Evolutionary conservation across 176 grass and related monocot species (phyloP), one percentile per base, ranked within the genome.

Genomic region (Secale cereale): DNA sequence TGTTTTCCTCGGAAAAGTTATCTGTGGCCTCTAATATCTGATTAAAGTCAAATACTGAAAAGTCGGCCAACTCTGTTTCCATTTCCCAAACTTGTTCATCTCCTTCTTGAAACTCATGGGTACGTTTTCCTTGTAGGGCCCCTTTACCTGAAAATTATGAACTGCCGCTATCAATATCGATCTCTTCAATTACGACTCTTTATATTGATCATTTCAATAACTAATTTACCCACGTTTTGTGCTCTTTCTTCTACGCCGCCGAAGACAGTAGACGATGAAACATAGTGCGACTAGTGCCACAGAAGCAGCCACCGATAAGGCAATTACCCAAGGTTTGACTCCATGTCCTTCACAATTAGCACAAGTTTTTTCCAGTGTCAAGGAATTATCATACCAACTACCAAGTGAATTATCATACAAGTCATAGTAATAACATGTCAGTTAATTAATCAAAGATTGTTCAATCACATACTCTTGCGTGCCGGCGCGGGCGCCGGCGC

Each of bases 1-100:
- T 75, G 72, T 75, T 75, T 75, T 75, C 72, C 26, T 75, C 72
- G 16, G 72, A 52, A 6, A 75, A 75, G 72, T 75, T 75, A 52
- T 27, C 10, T 3, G 72, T 75, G 0, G 72, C 72, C 43, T 75
- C 72, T 3, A 75, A 75, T 75, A 75, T 75, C 72, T 75, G 72
- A 75, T 75, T 26, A 31, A 75, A 75, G 8, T 75, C 26, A 6
- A 52, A 75, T 75, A 75, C 43, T 75, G 72, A 75, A 52, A 75
- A 75, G 0, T 75, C 72, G 27, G 72, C 45, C 2, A 75, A 22
- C 72, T 75, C 72, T 52, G 27, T 27, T 75, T 75, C 72, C 72
- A 75, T 75, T 29, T 75, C 72, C 72, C 72, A 75, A 75, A 75
- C 43, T 75, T 50, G 26, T 30, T 52, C 72, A 75, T 75, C 72